Base-by-base conservation (phyloP, 2,329 filamentous ascomycete genomes). In the Penicillium fuscoglaucum region DNA sequence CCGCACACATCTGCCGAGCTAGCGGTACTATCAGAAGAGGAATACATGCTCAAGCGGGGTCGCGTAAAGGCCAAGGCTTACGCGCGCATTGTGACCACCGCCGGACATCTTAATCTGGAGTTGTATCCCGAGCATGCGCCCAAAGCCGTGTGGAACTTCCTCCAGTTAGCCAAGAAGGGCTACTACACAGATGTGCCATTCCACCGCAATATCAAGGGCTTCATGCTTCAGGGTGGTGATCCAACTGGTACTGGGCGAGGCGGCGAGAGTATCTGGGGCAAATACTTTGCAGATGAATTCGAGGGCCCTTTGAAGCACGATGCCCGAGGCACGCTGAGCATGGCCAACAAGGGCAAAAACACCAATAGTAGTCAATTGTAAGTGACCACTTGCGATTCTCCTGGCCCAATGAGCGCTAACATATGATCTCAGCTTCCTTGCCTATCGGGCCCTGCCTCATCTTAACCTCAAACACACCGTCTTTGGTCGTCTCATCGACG, bases 311-410 rank as follows among this genome's bases (percentile, higher is more conserved):
- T 92, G 41, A 89, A 88, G n/a, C 95, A 99, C 69, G 89, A 91
- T 70, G 79, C 83, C 0, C 83, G 93, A 29, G 95, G 95, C 13
- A 84, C 93, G 0, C 72, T 96, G 28, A 92, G 89, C 66, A 99
- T 99, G 95, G 95, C 95, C 41, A 99, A 99, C 76, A 99, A 99
- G 73, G 95, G 95, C 58, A 97, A 97, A 72, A 93, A 97, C 71
- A 98, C 93, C 24, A 99, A 99, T 76, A 95, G 90, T 9, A 91
- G 87, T 66, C 95, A 99, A 75, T 99, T 89, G 77, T 79, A 61
- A 71, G 77, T 72, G 29, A 9, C 9, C 15, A 12, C n/a, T 33
- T 48, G 15, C 10, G 15, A 13, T 40, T 10, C 6, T 8, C 24
- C 7, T 7, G 17, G 9, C 4, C 13, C 28, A 31, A 31, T 15